Base-by-base conservation (phyloP, 1,284 basidiomycete genomes). In the Gomphus bonarii region DNA sequence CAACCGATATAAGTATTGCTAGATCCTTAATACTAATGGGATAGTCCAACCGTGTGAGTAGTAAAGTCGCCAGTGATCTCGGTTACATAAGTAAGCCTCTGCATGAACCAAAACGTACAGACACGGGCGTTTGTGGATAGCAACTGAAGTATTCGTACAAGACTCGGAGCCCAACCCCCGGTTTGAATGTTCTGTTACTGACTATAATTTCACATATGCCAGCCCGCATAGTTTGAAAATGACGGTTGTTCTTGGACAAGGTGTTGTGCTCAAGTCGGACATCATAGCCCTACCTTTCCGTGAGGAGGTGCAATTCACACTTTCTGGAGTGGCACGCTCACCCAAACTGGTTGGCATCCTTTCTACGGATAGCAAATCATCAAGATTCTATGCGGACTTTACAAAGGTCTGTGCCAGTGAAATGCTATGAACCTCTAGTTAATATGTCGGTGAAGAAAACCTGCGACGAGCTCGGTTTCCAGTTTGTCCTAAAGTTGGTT, bases 341-440 rank as follows among this genome's bases (percentile, higher is more conserved):
- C 91, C 93, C 5, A 91, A 85, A 66, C 79, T 99, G 25, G 86
- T 98, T 57, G 95, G 95, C 9, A 97, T 98, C 64, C 79, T 99
- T 28, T 88, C 91, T 1, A 97, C 93, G 1, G 82, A 84, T 0
- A 86, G 87, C 50, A 83, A 85, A 3, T 94, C 95, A 1, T 95
- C 93, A 66, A 84, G 82, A 65, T 86, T 81, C 61, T 99, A 99
- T 67, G 91, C 95, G 16, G 88, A 95, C 63, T 98, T 97, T 71
- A 98, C 95, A 44, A 80, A 80, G 69, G 55, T 56, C 20, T 16
- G 55, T 50, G 9, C n/a, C 20, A 40, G 87, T 66, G 92, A 25
- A 95, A 60, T 98, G 95, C 70, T 82, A 90, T 57, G 85, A 84
- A 44, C 79, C 97, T 40, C 94, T 93, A 0, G 85, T 98, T 60